Evolutionary conservation across 805 yeast species (phyloP), one percentile per base, ranked within the genome.

Genomic region (Candida orba): DNA sequence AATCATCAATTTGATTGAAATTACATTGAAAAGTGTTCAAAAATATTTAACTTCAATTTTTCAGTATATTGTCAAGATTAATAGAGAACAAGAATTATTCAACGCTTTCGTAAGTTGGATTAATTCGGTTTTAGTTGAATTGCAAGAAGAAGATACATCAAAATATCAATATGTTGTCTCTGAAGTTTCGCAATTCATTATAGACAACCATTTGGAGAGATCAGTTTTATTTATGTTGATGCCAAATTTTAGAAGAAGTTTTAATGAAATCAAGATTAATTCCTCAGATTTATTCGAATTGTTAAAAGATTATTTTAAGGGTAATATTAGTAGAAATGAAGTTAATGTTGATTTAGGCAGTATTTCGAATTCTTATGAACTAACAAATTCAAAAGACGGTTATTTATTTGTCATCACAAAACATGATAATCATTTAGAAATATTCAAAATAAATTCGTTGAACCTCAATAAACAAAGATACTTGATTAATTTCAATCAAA

Each of bases 31-130:
- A 6, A 35, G 52, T 14, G 52, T 50, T 2, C 51, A 56, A 29
- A 40, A 35, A 4, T 48, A 66, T 17, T 42, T 69, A 38, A 62
- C 65, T 43, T 36, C 45, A 8, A 47, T 65, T 3, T 72, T 66
- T 47, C 59, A 52, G 15, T 60, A 62, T 32, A 63, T 73, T 14
- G 61, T 69, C 64, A 66, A 63, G 30, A 54, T 71, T 29, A 73
- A 73, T 48, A 59, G 66, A 36, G 79, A 73, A 45, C 77, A 72
- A 49, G 65, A 64, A 35, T 50, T 65, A 14, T 73, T 75, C 52
- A 65, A 64, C 40, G 59, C 67, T 22, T 74, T 70, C 43, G 51
- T 72, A 6, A 57, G 59, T 14, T 75, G 79, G 79, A 45, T 65
- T 3, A 48, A 67, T 41, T 51, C 54, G 20, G 68, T 48, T 0